Evolutionary conservation across 768 basidiomycete species (phyloP).

Genomic region (Termitomyces eurrhizus): DNA sequence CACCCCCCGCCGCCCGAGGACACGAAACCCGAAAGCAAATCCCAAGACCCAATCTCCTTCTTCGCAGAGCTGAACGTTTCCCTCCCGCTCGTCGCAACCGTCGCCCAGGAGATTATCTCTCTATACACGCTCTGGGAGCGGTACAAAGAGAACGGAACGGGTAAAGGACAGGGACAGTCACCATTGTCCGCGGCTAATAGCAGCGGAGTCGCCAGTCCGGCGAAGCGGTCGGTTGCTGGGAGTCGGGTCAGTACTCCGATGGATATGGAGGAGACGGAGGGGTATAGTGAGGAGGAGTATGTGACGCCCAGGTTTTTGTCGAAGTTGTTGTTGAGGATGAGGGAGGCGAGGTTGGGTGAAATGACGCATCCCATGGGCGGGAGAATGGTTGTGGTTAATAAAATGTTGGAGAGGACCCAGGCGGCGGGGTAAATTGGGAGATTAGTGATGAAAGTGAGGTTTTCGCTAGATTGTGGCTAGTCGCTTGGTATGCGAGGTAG

Average conservation of each 20-base stretch:
- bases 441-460: too few species aligned
- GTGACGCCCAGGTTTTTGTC: constrained; percentile 61
- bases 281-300: constrained; percentile 25
- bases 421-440: constrained; percentile 41
- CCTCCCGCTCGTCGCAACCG: constrained; percentile 73
- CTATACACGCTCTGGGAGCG: constrained; percentile 88
- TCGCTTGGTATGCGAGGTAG: not conserved
- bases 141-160: constrained; percentile 61
- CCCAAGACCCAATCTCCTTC: constrained; percentile 74
- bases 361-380: constrained; percentile 45
- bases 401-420: constrained; percentile 69
- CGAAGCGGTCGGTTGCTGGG: constrained; percentile 23
- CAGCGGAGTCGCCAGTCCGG: constrained; percentile 17
- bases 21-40: constrained; percentile 28
- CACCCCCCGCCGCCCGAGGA: constrained; percentile 19
- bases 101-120: constrained; percentile 88
- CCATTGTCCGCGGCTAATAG: constrained; percentile 20
- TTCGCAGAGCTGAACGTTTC: constrained; percentile 85
- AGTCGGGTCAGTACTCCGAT: constrained; percentile 27
- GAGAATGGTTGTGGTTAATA: constrained; percentile 58
- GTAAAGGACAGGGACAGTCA: constrained; percentile 23
- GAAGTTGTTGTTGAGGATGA: constrained; percentile 58
- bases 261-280: constrained; percentile 18
- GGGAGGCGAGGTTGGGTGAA: constrained; percentile 59
- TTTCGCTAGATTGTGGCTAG: not conserved